Percentiles rank a stretch among this genome's conserved stretches.
Evolutionary conservation across 768 basidiomycete species (phyloP).

Genomic region (Psilocybe cubensis): DNA sequence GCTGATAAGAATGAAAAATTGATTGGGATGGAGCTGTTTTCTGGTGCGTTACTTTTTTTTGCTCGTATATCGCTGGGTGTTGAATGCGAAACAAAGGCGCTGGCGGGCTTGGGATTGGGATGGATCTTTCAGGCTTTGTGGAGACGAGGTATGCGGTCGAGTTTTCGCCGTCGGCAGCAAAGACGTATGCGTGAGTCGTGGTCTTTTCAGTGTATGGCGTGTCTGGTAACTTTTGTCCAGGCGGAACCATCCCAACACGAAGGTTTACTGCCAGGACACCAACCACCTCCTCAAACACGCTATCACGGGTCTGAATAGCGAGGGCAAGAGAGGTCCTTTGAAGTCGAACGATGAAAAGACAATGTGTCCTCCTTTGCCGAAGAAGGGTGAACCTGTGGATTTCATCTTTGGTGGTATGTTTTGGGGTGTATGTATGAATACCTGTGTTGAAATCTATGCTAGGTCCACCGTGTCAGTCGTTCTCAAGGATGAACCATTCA

Average conservation of each 20-base stretch:
- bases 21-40: conserved; percentile 68
- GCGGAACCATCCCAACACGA: conserved; percentile 60
- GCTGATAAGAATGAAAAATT: conserved; percentile 46
- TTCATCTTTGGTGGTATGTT: conserved; percentile 73
- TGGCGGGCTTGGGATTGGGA: conserved; percentile 73
- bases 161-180: conserved; percentile 62
- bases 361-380: conserved; percentile 51
- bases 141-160: conserved; percentile 74
- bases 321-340: conserved; percentile 42
- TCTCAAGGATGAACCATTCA: conserved; percentile 64
- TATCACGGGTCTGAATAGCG: conserved; percentile 44
- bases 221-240: conserved; percentile 36
- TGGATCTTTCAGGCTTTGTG: conserved; percentile 63
- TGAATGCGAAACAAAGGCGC: conserved; percentile 52
- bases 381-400: conserved; percentile 60
- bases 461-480: conserved; percentile 83
- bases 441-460: not conserved
- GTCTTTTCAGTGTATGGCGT: not conserved
- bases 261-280: conserved; percentile 68
- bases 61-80: not conserved
- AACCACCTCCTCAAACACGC: conserved; percentile 64
- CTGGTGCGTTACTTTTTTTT: conserved; percentile 44
- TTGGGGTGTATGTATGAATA: not conserved
- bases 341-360: conserved; percentile 39
- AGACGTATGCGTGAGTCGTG: conserved; percentile 57